phyloP scores from a whole-genome alignment of 2,329 filamentous ascomycete species.

The Cladosporium sphaerospermum region DNA sequence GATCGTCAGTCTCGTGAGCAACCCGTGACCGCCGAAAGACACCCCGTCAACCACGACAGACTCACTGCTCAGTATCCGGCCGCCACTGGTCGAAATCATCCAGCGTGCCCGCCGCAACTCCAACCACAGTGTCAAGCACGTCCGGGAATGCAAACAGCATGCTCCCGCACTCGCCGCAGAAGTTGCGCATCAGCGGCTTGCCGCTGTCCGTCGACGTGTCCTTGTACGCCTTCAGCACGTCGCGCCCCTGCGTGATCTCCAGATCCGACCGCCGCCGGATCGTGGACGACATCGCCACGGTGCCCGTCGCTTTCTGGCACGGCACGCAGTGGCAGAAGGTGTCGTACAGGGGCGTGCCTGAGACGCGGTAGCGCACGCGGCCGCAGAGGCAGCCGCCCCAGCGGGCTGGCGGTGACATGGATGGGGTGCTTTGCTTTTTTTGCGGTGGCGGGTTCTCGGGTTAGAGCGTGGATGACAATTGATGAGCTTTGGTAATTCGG shows the following conservation, averaged over 20 bases:
- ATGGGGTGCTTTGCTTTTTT: background rate
- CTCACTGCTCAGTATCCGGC: conserved; percentile 21
- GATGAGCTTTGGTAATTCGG: background rate
- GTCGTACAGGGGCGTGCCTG: background rate
- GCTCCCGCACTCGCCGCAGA: conserved; percentile 38
- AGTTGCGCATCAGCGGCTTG: conserved; percentile 36
- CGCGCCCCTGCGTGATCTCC: conserved; percentile 35
- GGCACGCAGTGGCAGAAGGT: conserved; percentile 1
- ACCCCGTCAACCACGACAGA: background rate
- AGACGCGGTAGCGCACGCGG: background rate
- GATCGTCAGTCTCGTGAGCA: too few species aligned
- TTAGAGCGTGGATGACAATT: background rate
- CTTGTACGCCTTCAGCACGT: conserved; percentile 36
- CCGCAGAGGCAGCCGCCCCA: conserved; percentile 3
- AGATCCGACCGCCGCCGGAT: conserved; percentile 33
- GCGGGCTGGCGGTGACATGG: background rate
- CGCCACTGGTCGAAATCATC: conserved; percentile 21
- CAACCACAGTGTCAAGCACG: conserved; percentile 18
- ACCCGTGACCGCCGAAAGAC: background rate
- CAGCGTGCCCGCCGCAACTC: conserved; percentile 19
- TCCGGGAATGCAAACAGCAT: conserved; percentile 19
- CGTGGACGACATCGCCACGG: conserved; percentile 17
- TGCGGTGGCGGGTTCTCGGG: background rate
- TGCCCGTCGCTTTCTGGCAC: conserved; percentile 20
- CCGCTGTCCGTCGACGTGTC: conserved; percentile 41